Percentiles rank a stretch among this genome's conserved stretches.
These are phyloP conservation scores for Rhytidhysteron rufulum DNA, from an alignment of 2,329 filamentous ascomycete genomes.

Conservation along the genomic window DNA sequence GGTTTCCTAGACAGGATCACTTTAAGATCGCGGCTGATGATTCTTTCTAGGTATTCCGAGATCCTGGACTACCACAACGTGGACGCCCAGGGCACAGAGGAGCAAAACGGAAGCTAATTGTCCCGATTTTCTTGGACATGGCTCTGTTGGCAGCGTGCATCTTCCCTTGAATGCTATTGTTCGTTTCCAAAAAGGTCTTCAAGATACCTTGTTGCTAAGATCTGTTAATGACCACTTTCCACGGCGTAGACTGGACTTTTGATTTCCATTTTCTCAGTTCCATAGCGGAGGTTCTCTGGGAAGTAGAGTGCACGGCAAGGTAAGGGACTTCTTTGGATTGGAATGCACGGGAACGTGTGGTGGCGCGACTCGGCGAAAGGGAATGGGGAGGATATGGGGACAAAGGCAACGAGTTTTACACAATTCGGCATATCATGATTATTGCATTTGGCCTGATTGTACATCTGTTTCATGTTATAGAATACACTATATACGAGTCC, in stretches of 20 bases:
- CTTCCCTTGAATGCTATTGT: background rate
- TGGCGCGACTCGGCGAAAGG: conserved; percentile 9
- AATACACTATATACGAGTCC: no score
- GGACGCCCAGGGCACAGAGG: conserved; percentile 46
- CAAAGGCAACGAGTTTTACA: conserved; percentile 7
- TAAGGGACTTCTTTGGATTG: conserved; percentile 9
- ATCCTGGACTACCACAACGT: conserved; percentile 98
- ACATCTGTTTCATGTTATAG: conserved; percentile 1
- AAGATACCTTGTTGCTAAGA: background rate
- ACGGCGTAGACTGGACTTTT: conserved; percentile 12
- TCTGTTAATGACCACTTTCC: background rate
- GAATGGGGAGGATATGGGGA: conserved; percentile 2
- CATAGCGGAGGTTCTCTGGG: conserved; percentile 3
- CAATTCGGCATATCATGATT: conserved; percentile 7
- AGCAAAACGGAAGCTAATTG: conserved; percentile 31
- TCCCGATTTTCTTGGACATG: conserved; percentile 1
- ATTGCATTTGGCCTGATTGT: conserved; percentile 6
- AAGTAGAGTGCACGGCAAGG: conserved; percentile 8
- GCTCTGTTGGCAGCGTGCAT: background rate
- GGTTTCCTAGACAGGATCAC: conserved; percentile 8
- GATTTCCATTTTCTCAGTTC: conserved; percentile 7
- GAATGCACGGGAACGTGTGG: conserved; percentile 8
- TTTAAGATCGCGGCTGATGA: no score
- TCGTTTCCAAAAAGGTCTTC: background rate
- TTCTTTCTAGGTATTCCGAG: conserved; percentile 72